A percentile compares a stretch with the other conserved stretches of the same genome.
These are phyloP conservation scores for Lepidium didymum DNA, from an alignment of 345 rosid species.

Conservation along the genomic window DNA sequence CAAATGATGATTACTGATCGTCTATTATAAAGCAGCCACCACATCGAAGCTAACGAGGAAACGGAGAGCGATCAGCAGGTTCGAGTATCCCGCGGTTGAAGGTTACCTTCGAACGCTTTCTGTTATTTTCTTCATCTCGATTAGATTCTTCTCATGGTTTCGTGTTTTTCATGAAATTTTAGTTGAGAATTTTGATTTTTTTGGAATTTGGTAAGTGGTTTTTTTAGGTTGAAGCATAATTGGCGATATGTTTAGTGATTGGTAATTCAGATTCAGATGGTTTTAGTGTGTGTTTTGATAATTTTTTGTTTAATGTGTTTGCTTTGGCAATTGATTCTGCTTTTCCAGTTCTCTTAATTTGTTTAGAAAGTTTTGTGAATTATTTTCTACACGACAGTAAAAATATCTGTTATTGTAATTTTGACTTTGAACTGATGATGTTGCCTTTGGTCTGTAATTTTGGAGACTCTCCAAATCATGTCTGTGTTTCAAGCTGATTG, in stretches of 20 bases:
- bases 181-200: constrained; percentile 33
- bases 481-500: not conserved
- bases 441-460: not conserved
- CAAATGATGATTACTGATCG: too few relatives aligned
- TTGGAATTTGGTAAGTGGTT: not conserved
- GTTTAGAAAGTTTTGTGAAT: not conserved
- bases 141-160: constrained; percentile 10
- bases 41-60: too few relatives aligned
- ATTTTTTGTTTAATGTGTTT: not conserved
- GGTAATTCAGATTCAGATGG: constrained; percentile 16
- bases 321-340: constrained; percentile 6
- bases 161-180: constrained; percentile 19
- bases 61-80: too few relatives aligned
- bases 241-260: constrained; percentile 2
- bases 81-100: too few relatives aligned
- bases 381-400: not conserved
- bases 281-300: not conserved
- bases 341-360: not conserved
- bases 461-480: not conserved
- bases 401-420: not conserved
- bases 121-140: not conserved
- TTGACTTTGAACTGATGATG: not conserved
- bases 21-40: too few relatives aligned
- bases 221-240: not conserved
- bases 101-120: not conserved